Percentiles rank a stretch among this genome's conserved stretches.
Conservation (phyloP, 2,329 filamentous ascomycete genomes). For the Ilyonectria mors-panacis region DNA sequence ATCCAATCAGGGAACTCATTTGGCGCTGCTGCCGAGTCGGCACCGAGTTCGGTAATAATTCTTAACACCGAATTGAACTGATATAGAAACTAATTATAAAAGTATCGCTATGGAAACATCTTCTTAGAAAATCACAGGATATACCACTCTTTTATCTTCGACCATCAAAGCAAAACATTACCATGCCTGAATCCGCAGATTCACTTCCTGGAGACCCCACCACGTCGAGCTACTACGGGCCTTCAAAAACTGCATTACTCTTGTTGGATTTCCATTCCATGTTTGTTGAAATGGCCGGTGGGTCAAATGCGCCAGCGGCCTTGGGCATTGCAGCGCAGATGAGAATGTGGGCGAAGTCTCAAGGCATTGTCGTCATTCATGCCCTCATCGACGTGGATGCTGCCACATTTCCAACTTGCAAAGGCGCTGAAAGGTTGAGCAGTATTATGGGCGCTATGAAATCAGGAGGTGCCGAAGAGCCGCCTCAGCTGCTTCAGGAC, state of each 20-base stretch:
- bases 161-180: background rate
- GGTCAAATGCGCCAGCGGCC: slow-evolving; percentile 1
- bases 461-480: slow-evolving; percentile 8
- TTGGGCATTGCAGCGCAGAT: slow-evolving; percentile 7
- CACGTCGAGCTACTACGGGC: slow-evolving; percentile 5
- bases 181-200: background rate
- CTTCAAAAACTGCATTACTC: slow-evolving; percentile 17
- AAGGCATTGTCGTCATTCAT: slow-evolving; percentile 16
- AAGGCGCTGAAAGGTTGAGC: background rate
- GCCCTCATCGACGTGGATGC: slow-evolving; percentile 20
- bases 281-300: slow-evolving; percentile 14
- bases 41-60: slow-evolving; percentile 11
- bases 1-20: too few relatives aligned
- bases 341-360: slow-evolving; percentile 25
- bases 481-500: background rate
- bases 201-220: slow-evolving; percentile 4
- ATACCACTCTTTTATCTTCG: too few relatives aligned
- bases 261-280: slow-evolving; percentile 24
- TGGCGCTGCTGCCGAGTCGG: slow-evolving; percentile 5
- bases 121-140: too few relatives aligned
- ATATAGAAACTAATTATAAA: background rate
- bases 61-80: slow-evolving; percentile 11
- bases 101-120: too few relatives aligned
- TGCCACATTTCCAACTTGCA: slow-evolving; percentile 4
- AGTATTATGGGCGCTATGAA: background rate